These are phyloP conservation scores for Pseudogymnoascus sp. DNA, from an alignment of 2,329 filamentous ascomycete genomes.

Conservation along the genomic window DNA sequence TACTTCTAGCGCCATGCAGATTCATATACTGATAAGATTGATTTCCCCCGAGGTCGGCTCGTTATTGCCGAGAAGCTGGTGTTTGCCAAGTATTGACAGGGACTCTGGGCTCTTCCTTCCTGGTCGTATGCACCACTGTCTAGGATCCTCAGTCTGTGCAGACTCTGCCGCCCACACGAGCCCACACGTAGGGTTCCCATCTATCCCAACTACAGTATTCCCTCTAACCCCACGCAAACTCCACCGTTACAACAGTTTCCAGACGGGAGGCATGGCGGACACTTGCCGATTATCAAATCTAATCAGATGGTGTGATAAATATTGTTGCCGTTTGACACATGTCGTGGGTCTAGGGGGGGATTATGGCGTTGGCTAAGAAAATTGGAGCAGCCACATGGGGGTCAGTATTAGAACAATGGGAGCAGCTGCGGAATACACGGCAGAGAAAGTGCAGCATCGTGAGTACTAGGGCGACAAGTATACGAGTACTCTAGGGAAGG, in stretches of 20 bases:
- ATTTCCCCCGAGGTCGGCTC: background rate
- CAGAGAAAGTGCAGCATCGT: background rate
- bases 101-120: background rate
- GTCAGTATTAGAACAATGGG: background rate
- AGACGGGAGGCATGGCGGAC: background rate
- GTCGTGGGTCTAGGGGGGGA: background rate
- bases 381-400: background rate
- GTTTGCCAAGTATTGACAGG: background rate
- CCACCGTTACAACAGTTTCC: background rate
- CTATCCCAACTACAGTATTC: background rate
- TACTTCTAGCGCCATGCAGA: background rate
- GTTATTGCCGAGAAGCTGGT: background rate
- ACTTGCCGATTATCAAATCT: constrained; percentile 1
- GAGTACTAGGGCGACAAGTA: background rate
- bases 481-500: background rate
- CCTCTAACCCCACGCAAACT: background rate
- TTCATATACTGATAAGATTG: constrained; percentile 2
- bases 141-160: background rate
- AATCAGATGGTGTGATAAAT: constrained; percentile 6
- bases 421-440: background rate
- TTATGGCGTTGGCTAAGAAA: background rate
- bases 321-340: background rate
- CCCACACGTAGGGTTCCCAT: background rate
- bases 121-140: background rate
- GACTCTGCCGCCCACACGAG: background rate